Evolutionary conservation across 306 rosid genomes (phyloP), one percentile per base, ranked within the genome.

Genomic region (Inga laurina): DNA sequence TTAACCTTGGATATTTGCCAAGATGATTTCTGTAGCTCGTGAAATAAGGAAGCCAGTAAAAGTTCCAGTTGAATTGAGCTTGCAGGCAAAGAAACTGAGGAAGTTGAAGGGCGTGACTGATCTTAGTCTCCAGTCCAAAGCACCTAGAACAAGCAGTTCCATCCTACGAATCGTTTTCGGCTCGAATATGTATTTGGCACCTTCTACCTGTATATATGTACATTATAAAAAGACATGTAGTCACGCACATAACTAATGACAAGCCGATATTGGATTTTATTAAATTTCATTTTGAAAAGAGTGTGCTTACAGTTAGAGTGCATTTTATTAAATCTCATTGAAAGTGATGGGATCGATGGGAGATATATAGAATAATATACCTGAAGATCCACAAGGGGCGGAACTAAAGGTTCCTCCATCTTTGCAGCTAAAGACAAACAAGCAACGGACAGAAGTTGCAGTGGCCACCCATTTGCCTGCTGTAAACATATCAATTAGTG

Each of bases 361-460:
- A 52, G 14, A 74, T 30, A 39, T 15, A 72, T 35, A 22, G n/a
- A 37, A 57, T 52, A 16, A 15, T 82, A 21, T 83, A 94, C 98
- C 98, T 94, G 98, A 81, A 94, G 88, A 88, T 91, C 95, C 88
- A 92, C 77, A 69, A 94, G 88, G 52, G 97, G 71, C 10, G 98
- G 98, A 91, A 92, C 95, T 10, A 94, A 91, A 80, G 92, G 95
- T 87, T 94, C 98, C 94, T 94, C 98, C 98, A 94, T 92, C 82
- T 94, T 94, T 15, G 98, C 98, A n/a, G 98, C 98, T 78, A 94
- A 88, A n/a, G 98, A 94, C 82, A 94, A 88, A 89, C 98, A 94
- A 72, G 98, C 92, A 82, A 91, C 97, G 35, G 95, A 85, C 66
- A 94, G 78, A 56, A 92, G 95, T 86, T 94, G 98, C 88, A 87